A percentile compares a stretch with the other conserved stretches of the same genome.
Evolutionary conservation across 371 early-diverging fungal species (phyloP).

Genomic region (Mortierella polycephala): DNA sequence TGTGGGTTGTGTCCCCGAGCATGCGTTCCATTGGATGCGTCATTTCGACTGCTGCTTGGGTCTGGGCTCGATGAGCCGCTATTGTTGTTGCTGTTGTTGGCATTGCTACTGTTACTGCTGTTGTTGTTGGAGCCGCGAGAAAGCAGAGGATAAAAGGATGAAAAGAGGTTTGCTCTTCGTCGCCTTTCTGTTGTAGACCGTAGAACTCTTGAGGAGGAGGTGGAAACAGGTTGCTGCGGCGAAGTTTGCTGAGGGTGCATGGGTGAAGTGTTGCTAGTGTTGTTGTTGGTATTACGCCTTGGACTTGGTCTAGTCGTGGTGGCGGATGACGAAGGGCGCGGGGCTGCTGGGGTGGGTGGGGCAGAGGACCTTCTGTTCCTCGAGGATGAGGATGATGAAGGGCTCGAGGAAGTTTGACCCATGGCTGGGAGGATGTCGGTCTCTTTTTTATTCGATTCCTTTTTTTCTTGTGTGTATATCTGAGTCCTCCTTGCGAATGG

Average conservation of each 20-base stretch:
- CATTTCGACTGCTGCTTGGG: not conserved
- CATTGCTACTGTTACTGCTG: conserved; percentile 11
- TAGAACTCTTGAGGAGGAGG: conserved; percentile 36
- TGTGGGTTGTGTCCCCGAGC: too few relatives aligned
- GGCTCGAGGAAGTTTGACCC: conserved; percentile 45
- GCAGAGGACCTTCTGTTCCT: conserved; percentile 7
- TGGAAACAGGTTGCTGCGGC: conserved; percentile 12
- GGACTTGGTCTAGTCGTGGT: conserved; percentile 3
- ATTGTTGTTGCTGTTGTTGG: not conserved
- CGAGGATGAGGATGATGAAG: conserved; percentile 24
- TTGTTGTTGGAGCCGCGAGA: conserved; percentile 30
- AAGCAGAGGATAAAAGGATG: conserved; percentile 48
- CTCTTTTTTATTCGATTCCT: too few relatives aligned
- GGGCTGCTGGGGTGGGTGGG: not conserved
- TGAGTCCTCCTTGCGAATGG: too few relatives aligned
- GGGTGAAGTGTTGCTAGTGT: not conserved
- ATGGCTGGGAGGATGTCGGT: conserved; percentile 10
- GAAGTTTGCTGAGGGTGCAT: conserved; percentile 2
- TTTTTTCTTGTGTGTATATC: not conserved
- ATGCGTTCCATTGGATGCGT: not conserved
- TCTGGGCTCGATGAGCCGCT: not conserved
- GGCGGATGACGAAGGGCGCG: not conserved
- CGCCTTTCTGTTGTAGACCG: conserved; percentile 42
- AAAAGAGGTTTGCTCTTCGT: conserved; percentile 46
- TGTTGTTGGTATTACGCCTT: not conserved